Percentiles rank a stretch among this genome's conserved stretches.
These are phyloP conservation scores for Aspergillus pseudonomiae DNA, from an alignment of 2,329 filamentous ascomycete genomes.

Conservation along the genomic window DNA sequence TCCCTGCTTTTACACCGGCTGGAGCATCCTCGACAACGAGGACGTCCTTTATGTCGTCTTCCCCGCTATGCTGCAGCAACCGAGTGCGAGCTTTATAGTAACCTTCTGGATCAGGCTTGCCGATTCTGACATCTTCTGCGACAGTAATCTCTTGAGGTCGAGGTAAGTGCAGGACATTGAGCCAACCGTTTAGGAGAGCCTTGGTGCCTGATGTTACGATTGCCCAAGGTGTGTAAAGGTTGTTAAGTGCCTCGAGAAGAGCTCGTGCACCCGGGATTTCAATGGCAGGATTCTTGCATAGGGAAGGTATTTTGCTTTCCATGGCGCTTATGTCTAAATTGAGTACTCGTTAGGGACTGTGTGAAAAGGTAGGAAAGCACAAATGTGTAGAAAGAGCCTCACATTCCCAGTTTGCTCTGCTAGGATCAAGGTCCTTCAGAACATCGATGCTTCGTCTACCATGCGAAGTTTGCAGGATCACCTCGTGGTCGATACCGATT, in stretches of 20 bases:
- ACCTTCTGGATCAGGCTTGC: constrained; percentile 11
- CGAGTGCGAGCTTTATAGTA: background rate
- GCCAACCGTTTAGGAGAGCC: constrained; percentile 2
- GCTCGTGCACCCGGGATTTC: constrained; percentile 7
- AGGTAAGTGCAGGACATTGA: constrained; percentile 6
- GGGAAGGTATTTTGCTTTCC: constrained; percentile 6
- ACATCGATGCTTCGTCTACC: constrained; percentile 11
- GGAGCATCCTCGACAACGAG: background rate
- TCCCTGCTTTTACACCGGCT: background rate
- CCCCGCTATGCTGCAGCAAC: background rate
- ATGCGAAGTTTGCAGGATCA: constrained; percentile 9
- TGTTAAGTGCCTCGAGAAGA: constrained; percentile 3
- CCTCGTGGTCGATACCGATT: constrained; percentile 2
- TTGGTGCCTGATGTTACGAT: constrained; percentile 9
- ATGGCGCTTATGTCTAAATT: constrained; percentile 10
- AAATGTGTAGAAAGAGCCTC: background rate
- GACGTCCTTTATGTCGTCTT: background rate
- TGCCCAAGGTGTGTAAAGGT: background rate
- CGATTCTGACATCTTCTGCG: constrained; percentile 8
- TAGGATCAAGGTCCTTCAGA: background rate
- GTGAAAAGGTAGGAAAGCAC: background rate
- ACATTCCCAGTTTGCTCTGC: constrained; percentile 12
- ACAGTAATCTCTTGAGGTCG: constrained; percentile 3
- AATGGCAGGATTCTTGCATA: background rate
- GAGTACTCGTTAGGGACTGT: background rate